A percentile compares a stretch with the other conserved stretches of the same genome.
These are phyloP conservation scores for Blastomyces silverae DNA, from an alignment of 2,329 filamentous ascomycete species.

Conservation along the genomic window DNA sequence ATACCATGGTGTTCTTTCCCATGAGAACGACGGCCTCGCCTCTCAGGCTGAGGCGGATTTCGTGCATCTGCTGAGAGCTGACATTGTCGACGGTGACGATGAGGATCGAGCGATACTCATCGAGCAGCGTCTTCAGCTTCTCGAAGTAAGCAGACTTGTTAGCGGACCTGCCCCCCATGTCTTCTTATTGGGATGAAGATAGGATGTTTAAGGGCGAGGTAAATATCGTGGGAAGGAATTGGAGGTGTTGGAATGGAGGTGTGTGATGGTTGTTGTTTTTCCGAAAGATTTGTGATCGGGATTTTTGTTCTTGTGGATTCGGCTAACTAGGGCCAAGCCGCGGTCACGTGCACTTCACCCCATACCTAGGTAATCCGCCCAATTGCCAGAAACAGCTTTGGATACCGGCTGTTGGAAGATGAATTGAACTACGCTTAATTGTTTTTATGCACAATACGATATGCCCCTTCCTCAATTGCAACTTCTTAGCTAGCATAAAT, in stretches of 20 bases:
- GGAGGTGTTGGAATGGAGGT: conserved; percentile 25
- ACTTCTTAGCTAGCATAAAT: background rate
- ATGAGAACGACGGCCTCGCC: conserved; percentile 92
- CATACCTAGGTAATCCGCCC: no score
- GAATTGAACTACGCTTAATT: background rate
- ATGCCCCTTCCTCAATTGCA: background rate
- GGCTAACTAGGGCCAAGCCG: conserved; percentile 30
- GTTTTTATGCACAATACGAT: no score
- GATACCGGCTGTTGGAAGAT: background rate
- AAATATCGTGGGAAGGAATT: conserved; percentile 21
- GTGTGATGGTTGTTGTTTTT: conserved; percentile 22
- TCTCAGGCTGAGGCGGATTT: conserved; percentile 90
- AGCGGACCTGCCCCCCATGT: conserved; percentile 95
- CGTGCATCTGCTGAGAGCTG: conserved; percentile 99
- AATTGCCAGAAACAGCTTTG: background rate
- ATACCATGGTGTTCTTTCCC: conserved; percentile 99
- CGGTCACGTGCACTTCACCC: background rate
- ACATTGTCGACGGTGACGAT: conserved; percentile 99
- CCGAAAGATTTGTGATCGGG: conserved; percentile 18
- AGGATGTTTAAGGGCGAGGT: conserved; percentile 98
- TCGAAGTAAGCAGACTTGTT: conserved; percentile 98
- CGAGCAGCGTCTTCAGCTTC: conserved; percentile 96
- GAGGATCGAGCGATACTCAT: conserved; percentile 97
- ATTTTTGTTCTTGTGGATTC: conserved; percentile 33
- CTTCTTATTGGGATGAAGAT: conserved; percentile 85